Percentiles rank a stretch among this genome's conserved stretches.
phyloP scores from a whole-genome alignment of 2,329 filamentous ascomycete genomes.

The Annulohypoxylon truncatum region DNA sequence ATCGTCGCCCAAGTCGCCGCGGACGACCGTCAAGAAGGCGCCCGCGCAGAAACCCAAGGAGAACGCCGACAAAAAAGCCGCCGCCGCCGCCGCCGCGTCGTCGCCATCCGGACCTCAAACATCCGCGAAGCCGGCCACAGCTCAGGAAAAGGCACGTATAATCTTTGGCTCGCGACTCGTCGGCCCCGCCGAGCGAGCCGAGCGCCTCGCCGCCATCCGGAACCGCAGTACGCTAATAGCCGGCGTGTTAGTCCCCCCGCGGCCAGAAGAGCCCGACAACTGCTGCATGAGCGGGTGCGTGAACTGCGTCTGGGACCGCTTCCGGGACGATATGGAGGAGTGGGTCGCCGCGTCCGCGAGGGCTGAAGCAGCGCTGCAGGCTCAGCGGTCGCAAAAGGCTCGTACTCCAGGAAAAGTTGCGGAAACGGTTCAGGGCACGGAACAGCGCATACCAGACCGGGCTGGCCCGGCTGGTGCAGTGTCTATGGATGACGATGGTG shows the following conservation, averaged over 20 bases:
- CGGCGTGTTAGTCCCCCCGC: slow-evolving; percentile 84
- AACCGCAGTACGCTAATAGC: slow-evolving; percentile 74
- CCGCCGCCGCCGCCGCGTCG: too few species aligned
- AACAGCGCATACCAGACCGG: slow-evolving; percentile 37
- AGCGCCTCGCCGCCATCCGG: slow-evolving; percentile 68
- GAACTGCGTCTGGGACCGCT: slow-evolving; percentile 96
- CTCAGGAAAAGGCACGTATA: slow-evolving; percentile 69
- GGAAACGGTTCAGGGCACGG: slow-evolving; percentile 23
- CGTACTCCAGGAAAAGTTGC: slow-evolving; percentile 21
- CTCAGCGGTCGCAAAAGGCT: slow-evolving; percentile 47
- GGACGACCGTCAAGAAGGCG: slow-evolving; percentile 42
- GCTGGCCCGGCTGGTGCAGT: slow-evolving; percentile 51
- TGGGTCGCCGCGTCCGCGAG: slow-evolving; percentile 77
- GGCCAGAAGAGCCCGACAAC: slow-evolving; percentile 91
- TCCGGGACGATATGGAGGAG: slow-evolving; percentile 90
- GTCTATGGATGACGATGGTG: slow-evolving; percentile 84
- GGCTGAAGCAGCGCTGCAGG: slow-evolving; percentile 67
- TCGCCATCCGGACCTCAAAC: slow-evolving; percentile 51
- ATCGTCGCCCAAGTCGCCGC: slow-evolving; percentile 52
- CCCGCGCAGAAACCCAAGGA: slow-evolving; percentile 43
- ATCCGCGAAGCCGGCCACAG: slow-evolving; percentile 57
- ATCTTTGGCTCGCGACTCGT: slow-evolving; percentile 85
- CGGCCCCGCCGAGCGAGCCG: slow-evolving; percentile 76
- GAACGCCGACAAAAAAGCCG: slow-evolving; percentile 18
- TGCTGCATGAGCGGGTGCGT: slow-evolving; percentile 99